These are phyloP conservation scores for Monosporascus sp. DNA, from an alignment of 2,329 filamentous ascomycete species.

Conservation along the genomic window DNA sequence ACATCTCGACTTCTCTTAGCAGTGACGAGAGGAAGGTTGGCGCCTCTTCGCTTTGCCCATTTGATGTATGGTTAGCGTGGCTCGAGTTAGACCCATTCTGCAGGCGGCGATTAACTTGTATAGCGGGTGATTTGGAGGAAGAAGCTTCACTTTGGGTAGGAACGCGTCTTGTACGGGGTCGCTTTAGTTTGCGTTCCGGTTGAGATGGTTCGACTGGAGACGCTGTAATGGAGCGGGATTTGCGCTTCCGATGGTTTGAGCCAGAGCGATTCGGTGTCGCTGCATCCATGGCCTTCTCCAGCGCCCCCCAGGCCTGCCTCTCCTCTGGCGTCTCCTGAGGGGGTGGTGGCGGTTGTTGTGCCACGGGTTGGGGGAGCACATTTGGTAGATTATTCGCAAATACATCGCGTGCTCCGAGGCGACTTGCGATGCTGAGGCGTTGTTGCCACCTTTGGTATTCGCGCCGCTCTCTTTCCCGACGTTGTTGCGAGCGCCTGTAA, in stretches of 20 bases:
- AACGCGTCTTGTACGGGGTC: constrained; percentile 72
- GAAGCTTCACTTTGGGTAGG: constrained; percentile 45
- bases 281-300: constrained; percentile 76
- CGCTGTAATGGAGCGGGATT: constrained; percentile 62
- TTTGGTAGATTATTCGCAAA: constrained; percentile 60
- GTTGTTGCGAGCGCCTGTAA: constrained; percentile 48
- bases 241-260: constrained; percentile 65
- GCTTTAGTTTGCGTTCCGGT: constrained; percentile 79
- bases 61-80: constrained; percentile 16
- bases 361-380: constrained; percentile 55
- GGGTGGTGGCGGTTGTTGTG: constrained; percentile 45
- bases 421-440: constrained; percentile 74
- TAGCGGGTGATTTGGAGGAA: constrained; percentile 26
- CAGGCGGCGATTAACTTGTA: constrained; percentile 14
- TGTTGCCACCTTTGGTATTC: constrained; percentile 75
- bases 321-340: constrained; percentile 71
- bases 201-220: constrained; percentile 67
- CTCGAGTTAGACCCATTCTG: constrained; percentile 4
- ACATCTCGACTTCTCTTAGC: constrained; percentile 78
- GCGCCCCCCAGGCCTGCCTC: constrained; percentile 79
- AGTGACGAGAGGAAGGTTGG: constrained; percentile 84
- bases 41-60: constrained; percentile 38
- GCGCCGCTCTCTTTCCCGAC: constrained; percentile 48
- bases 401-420: constrained; percentile 68
- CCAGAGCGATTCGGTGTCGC: constrained; percentile 41